These are phyloP conservation scores for cucumber (Cucumis sativus) DNA, from an alignment of 306 rosid genomes.

Conservation along the genomic window Cucumber_9930_V3 NC_026655.2:24441501-24442000, in stretches of 20 bases:
- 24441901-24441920: not conserved
- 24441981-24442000: not conserved
- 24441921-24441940: not conserved
- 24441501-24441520: constrained; percentile 94
- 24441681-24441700: not conserved
- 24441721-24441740: too few species aligned
- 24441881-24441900: not conserved
- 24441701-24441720: not conserved
- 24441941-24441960: not conserved
- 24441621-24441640: constrained; percentile 64
- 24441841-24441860: not conserved
- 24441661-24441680: constrained; percentile 65
- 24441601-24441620: constrained; percentile 46
- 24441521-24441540: constrained; percentile 76
- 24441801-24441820: not conserved
- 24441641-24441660: constrained; percentile 61
- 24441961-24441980: not conserved
- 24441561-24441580: constrained; percentile 67
- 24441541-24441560: constrained; percentile 64
- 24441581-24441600: constrained; percentile 59
- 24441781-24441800: not conserved
- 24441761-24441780: not conserved
- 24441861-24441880: not conserved
- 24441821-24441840: not conserved
- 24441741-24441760: not conserved